Base-by-base conservation (phyloP, 2,329 filamentous ascomycete species). In the Colletotrichum sp. region DNA sequence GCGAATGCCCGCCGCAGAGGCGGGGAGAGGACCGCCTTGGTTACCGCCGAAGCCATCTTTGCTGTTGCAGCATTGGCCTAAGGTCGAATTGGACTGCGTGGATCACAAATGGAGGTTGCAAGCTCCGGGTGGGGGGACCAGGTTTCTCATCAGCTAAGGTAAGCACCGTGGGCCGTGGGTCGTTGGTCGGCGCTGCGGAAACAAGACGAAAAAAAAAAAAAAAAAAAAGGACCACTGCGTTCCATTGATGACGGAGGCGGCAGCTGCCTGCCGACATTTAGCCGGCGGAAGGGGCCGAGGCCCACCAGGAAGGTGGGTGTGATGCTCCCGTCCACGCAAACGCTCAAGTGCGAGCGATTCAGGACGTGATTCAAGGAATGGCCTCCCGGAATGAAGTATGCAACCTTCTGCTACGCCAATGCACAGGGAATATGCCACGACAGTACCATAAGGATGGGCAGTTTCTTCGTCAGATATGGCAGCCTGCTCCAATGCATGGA, bases 21-120 rank as follows among this genome's bases (percentile, higher is more conserved):
- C 76, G 76, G 67, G 44, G 70, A 65, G 67, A 78, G 71, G 55
- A 61, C 76, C 71, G 77, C 76, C 71, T 74, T 78, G 65, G 77
- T 78, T 74, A 78, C 70, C 64, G 72, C 70, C 73, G 77, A 77
- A 66, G 77, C 73, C 77, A 78, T 78, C 8, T 30, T 66, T 75
- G 71, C 59, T 72, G 76, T 64, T 72, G 76, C 64, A 73, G 77
- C 77, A 78, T 78, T 77, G 76, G 71, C 72, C 32, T 65, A 57
- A 28, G 61, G 25, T 34, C 60, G 61, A n/a, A 22, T 44, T 30
- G 55, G 61, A 64, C 36, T 59, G 67, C 48, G 72, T 71, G 72
- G 67, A 71, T 71, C 59, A 30, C 34, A 28, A 34, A 36, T 75
- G 25, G 22, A 67, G 39, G 32, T 71, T 72, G 22, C 16, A 63